Percentiles rank a stretch among this genome's conserved stretches.
Conservation (phyloP, 2,329 filamentous ascomycete species). For the Xylaria digitata region DNA sequence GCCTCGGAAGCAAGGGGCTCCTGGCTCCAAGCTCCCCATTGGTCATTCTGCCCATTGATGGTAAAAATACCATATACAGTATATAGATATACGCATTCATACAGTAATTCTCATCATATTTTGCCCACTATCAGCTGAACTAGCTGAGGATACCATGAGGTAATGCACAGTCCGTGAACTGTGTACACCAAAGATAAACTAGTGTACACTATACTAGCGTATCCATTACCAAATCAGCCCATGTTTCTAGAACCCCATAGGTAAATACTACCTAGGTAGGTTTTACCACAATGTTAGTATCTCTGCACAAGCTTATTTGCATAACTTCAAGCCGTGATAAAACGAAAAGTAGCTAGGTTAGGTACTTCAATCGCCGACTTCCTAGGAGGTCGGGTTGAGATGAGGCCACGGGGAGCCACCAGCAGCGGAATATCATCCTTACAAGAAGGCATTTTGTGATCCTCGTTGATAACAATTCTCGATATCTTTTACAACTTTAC, state of each 20-base stretch:
- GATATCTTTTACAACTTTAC: no score
- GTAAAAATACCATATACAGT: constrained; percentile 4
- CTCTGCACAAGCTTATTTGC: background rate
- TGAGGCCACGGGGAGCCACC: no score
- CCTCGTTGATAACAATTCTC: no score
- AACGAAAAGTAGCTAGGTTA: background rate
- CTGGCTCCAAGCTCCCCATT: constrained; percentile 19
- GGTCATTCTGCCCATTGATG: background rate
- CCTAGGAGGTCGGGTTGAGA: no score
- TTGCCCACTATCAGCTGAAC: background rate
- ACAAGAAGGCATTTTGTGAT: no score
- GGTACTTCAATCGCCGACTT: no score
- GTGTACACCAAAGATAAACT: background rate
- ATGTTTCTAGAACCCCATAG: constrained; percentile 6
- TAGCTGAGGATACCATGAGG: background rate
- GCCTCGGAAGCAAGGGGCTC: constrained; percentile 3
- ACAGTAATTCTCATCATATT: background rate
- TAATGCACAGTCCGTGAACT: constrained; percentile 9
- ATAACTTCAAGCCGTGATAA: background rate
- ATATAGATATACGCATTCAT: background rate
- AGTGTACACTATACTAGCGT: background rate
- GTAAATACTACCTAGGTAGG: no score
- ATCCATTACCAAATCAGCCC: constrained; percentile 8
- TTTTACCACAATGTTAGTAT: no score
- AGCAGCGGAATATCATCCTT: no score